Evolutionary conservation across 2,329 filamentous ascomycete genomes (phyloP), one percentile per base, ranked within the genome.

Genomic region (Penicillium sp.): DNA sequence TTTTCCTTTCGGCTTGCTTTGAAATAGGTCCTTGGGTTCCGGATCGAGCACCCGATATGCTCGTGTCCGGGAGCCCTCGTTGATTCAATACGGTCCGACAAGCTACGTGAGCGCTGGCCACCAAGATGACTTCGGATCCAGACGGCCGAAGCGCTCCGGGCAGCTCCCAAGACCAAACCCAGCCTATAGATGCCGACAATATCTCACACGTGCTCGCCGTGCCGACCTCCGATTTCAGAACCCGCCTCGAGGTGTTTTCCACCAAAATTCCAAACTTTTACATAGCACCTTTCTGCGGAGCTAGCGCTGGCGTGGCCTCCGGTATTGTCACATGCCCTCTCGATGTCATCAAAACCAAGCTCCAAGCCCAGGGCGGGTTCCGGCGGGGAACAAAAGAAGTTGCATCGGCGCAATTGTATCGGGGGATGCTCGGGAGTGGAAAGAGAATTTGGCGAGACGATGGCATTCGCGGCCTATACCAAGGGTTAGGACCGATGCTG

Each of bases 331-430:
- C 92, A 45, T 99, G 93, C 69, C 93, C 93, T 35, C 84, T 99
- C 60, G 93, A 99, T 77, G 93, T 99, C 55, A 97, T 99, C 72
- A 99, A 99, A 77, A 99, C 93, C 37, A 97, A 96, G 72, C 75
- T 99, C 53, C 93, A 99, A 70, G 92, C 91, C 13, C 93, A 97
- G 69, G 92, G 92, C 56, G 88, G 89, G 16, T 95, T 95, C 70
- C 58, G 71, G 70, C 65, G 78, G 53, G 64, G 67, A 40, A 70
- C 68, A 37, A 60, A 67, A 27, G 44, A 67, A 22, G 59, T 69
- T 18, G 71, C 74, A n/a, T 67, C 77, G 8, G 77, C 75, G 42
- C 72, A 74, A 16, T 69, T 93, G 41, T 99, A 99, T 69, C 84
- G 86, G 55, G 93, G 93, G 6, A 80, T 99, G 63, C 65, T 95